Evolutionary conservation across 192 early-diverging fungal species (phyloP).

Genomic region (Coemansia sp.): DNA sequence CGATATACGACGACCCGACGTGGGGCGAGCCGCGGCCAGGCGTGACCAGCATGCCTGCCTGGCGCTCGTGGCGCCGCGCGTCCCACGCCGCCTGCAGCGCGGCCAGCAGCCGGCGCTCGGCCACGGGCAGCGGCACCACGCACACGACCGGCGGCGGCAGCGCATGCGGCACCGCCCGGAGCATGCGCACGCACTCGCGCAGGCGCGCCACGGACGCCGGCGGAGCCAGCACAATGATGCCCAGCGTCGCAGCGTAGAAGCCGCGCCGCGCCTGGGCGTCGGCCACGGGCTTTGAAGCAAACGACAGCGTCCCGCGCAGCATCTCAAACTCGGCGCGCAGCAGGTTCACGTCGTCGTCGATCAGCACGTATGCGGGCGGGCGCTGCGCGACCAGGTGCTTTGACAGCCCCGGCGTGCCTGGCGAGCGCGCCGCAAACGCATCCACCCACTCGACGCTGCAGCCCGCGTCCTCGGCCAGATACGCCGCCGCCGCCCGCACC

Average conservation of each 20-base stretch:
- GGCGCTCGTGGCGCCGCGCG: conserved; percentile 18
- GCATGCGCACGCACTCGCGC: conserved; percentile 12
- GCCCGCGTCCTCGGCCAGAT: conserved; percentile 12
- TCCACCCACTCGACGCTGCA: conserved; percentile 29
- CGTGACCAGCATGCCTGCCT: neutral
- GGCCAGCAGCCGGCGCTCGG: conserved; percentile 30
- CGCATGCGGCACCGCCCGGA: conserved; percentile 29
- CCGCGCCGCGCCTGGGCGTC: conserved; percentile 1
- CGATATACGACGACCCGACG: neutral
- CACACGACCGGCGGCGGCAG: conserved; percentile 42
- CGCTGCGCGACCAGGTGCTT: conserved; percentile 31
- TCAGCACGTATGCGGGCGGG: conserved; percentile 39
- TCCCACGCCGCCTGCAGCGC: conserved; percentile 34
- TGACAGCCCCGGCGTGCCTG: conserved; percentile 20
- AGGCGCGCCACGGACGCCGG: conserved; percentile 9
- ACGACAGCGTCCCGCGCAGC: conserved; percentile 45
- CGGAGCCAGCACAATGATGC: conserved; percentile 34
- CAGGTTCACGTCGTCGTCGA: conserved; percentile 23
- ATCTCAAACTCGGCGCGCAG: conserved; percentile 41
- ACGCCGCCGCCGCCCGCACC: conserved; percentile 15
- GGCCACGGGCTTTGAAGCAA: conserved; percentile 15
- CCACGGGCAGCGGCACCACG: conserved; percentile 34
- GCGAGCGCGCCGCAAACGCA: conserved; percentile 12
- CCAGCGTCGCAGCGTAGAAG: conserved; percentile 28
- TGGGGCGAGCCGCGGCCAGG: neutral